Evolutionary conservation across 73 alveolate genomes (phyloP), one percentile per base, ranked within the genome.

Genomic region (Durusdinium trenchii): DNA sequence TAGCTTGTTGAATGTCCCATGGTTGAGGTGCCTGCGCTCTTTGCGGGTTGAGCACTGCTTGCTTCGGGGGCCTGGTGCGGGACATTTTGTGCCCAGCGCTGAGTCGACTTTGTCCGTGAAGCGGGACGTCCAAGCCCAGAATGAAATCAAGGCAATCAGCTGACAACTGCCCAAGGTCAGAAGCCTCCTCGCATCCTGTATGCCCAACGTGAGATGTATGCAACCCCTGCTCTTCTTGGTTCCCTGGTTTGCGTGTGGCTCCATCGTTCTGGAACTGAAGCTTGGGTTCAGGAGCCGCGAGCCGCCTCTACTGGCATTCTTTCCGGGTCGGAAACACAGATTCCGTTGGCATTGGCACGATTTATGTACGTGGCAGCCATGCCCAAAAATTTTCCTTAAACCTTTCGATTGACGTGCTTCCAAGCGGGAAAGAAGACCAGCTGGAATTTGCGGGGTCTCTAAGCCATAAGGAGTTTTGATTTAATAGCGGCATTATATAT

Each of bases 201-300:
- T 45, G 96, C 96, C 6, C 69, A 64, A 51, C 96, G 47, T 36
- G 96, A 89, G 96, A 89, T 89, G 96, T 89, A 89, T 47, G 96
- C 96, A 36, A 89, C 96, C 40, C 96, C 96, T 6, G 96, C 96
- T 36, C 26, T 89, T 36, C 85, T 62, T 5, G 96, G 96, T 38
- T 85, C 96, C 23, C n/a, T 89, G 86, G 86, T 64, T 6, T 89
- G 96, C 54, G 95, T 87, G 14, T 42, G 86, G 73, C 35, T 89
- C 51, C 2, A 64, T 48, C 96, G 86, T 12, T 9, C 71, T 50
- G 94, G 94, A 3, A 75, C 43, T 35, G 94, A 16, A 0, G 40
- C 94, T 84, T 4, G 94, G 94, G 46, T 3, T 79, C 12, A 48
- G n/a, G 32, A 78, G n/a, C n/a, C n/a, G n/a, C n/a, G n/a, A n/a